Base-by-base conservation (phyloP, 768 basidiomycete species). In the Royoungia palumana region DNA sequence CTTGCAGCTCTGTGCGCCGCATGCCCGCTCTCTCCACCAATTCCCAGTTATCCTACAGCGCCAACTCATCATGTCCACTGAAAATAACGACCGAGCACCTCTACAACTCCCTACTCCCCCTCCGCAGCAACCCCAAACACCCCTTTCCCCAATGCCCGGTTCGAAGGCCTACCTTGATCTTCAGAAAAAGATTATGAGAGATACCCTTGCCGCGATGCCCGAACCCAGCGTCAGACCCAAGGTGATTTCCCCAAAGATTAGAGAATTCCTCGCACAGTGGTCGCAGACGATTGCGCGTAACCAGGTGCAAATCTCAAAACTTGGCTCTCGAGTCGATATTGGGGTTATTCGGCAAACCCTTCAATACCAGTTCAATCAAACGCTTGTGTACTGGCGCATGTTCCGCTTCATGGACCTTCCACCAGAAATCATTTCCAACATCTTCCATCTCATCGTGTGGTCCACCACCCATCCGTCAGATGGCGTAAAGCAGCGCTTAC, bases 391-490 rank as follows among this genome's bases (percentile, higher is more conserved):
- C 42, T 75, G 71, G 68, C 63, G 64, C 32, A 67, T 70, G 28
- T 85, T 86, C 63, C 77, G 76, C 37, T 68, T 87, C 52, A 78
- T 77, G 64, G 73, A 81, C 28, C 73, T 88, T 4, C 87, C 87
- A 3, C 62, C 71, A 25, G 87, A 89, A 61, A 80, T 89, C 47
- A 67, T 88, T 50, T 68, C 65, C 66, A 75, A 79, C 50, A 83
- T 89, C 55, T 78, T 89, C 56, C 83, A 79, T 50, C 70, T 70
- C 56, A 75, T 80, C 32, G 73, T 72, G 35, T 85, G 81, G 83
- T 75, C 78, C n/a, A 58, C 72, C 19, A 53, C 56, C 36, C 57
- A 70, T 36, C 70, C 74, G 14, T 47, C 54, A 6, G 53, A 61
- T 20, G 72, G 73, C 11, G 66, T 76, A 17, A 52, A 34, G 40